These are phyloP conservation scores for Penicillium egyptiacum DNA, from an alignment of 495 filamentous ascomycete genomes.

Conservation along the genomic window DNA sequence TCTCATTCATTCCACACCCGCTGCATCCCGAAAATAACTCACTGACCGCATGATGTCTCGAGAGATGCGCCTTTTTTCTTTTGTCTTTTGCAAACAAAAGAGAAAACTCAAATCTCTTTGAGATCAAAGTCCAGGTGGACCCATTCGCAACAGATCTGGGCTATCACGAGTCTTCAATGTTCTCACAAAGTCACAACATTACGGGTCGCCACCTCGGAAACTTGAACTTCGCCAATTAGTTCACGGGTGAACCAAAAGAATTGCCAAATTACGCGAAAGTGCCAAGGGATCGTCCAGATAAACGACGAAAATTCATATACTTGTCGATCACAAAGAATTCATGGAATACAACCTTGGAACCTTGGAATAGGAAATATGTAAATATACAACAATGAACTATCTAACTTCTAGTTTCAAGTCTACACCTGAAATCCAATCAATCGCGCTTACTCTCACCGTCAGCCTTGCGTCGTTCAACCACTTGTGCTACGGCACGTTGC, in stretches of 20 bases:
- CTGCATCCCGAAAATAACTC: conserved; percentile 29
- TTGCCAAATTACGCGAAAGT: conserved; percentile 6
- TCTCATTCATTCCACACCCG: conserved; percentile 32
- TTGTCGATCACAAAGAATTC: background rate
- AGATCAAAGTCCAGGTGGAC: background rate
- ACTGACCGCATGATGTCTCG: conserved; percentile 12
- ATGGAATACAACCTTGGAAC: background rate
- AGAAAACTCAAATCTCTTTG: background rate
- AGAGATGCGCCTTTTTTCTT: background rate
- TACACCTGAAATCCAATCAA: conserved; percentile 11
- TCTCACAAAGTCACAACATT: background rate
- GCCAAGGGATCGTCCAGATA: conserved; percentile 8
- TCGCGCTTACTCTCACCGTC: conserved; percentile 22
- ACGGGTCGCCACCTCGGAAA: conserved; percentile 5
- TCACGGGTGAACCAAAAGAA: conserved; percentile 4
- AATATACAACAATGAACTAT: conserved; percentile 1
- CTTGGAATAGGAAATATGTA: background rate
- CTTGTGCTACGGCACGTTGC: conserved; percentile 65
- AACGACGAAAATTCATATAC: background rate
- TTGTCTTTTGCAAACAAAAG: background rate
- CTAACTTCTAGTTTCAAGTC: background rate
- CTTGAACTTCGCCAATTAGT: background rate
- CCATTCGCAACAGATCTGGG: conserved; percentile 7
- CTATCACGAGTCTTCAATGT: conserved; percentile 7
- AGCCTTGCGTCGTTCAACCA: conserved; percentile 53